A percentile compares a stretch with the other conserved stretches of the same genome.
Evolutionary conservation across 345 rosid species (phyloP).

Genomic region (Carallia pectinifolia): DNA sequence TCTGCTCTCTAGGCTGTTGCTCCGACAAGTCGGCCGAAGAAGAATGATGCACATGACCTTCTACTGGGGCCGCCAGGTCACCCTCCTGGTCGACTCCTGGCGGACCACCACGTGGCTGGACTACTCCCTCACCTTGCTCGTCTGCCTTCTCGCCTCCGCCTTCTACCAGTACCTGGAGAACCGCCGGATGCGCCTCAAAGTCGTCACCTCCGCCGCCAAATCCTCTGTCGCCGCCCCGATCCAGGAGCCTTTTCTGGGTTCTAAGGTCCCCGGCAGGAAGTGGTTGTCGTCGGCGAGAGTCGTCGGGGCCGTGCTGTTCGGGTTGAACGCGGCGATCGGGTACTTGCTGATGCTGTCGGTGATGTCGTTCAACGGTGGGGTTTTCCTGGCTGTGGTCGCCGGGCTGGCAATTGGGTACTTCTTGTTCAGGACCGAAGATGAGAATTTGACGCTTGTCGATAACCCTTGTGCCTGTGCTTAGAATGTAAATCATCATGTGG

Average conservation of each 20-base stretch:
- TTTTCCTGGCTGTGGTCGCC: slow-evolving; percentile 60
- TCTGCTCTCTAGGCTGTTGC: too few species aligned
- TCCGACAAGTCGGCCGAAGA: slow-evolving; percentile 2
- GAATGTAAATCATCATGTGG: too few species aligned
- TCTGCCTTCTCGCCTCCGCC: slow-evolving; percentile 58
- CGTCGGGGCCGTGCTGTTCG: slow-evolving; percentile 48
- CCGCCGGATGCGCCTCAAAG: slow-evolving; percentile 46
- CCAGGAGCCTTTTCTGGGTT: slow-evolving; percentile 18
- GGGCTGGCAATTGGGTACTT: slow-evolving; percentile 66
- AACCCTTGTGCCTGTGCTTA: slow-evolving; percentile 67
- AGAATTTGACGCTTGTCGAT: slow-evolving; percentile 32
- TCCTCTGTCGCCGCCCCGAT: slow-evolving; percentile 11
- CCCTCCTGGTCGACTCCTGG: slow-evolving; percentile 70
- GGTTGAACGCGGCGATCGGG: slow-evolving; percentile 65
- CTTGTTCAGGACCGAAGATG: slow-evolving; percentile 46
- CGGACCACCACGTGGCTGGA: slow-evolving; percentile 56
- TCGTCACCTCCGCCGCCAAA: slow-evolving; percentile 22
- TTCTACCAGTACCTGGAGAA: slow-evolving; percentile 73
- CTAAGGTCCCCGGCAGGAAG: slow-evolving; percentile 3
- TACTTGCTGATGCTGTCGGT: slow-evolving; percentile 79
- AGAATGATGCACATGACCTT: slow-evolving; percentile 98
- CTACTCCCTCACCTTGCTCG: slow-evolving; percentile 62
- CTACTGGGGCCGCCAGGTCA: slow-evolving; percentile 74
- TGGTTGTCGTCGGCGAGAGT: slow-evolving; percentile 29
- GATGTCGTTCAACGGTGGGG: slow-evolving; percentile 92